phyloP scores from a whole-genome alignment of 2,329 filamentous ascomycete genomes.

The Pleoardoris graminearum region DNA sequence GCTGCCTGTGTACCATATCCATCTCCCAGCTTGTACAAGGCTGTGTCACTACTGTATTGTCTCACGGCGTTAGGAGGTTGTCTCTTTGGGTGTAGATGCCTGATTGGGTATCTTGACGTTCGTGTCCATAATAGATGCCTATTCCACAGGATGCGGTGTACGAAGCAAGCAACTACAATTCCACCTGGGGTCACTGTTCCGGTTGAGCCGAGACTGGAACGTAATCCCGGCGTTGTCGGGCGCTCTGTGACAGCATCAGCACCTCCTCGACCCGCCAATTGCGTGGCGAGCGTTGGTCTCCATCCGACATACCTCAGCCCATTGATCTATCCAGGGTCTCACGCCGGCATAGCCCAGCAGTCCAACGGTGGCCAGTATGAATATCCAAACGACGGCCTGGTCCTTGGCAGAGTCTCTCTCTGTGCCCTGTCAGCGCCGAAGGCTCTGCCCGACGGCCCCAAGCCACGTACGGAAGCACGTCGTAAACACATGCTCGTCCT shows the following conservation, averaged over 20 bases:
- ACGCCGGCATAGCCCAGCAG: conserved; percentile 63
- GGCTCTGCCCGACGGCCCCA: too few species aligned
- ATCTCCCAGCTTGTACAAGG: conserved; percentile 37
- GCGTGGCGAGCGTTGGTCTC: too few species aligned
- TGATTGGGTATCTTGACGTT: conserved; percentile 33
- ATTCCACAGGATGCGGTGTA: conserved; percentile 10
- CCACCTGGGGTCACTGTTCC: conserved; percentile 24
- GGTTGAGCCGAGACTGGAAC: conserved; percentile 52
- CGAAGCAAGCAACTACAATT: neutral
- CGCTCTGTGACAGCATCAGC: conserved; percentile 41
- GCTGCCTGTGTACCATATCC: conserved; percentile 36
- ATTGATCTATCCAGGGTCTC: conserved; percentile 62
- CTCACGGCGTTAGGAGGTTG: conserved; percentile 35
- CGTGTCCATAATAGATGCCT: conserved; percentile 30
- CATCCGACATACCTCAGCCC: conserved; percentile 53
- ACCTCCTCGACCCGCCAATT: neutral
- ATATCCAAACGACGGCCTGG: conserved; percentile 66
- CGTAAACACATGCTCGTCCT: conserved; percentile 66
- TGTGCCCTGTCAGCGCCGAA: conserved; percentile 28
- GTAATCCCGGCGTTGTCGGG: conserved; percentile 55
- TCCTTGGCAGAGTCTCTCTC: conserved; percentile 70
- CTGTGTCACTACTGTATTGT: conserved; percentile 40
- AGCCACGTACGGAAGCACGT: conserved; percentile 63
- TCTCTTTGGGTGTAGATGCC: conserved; percentile 24
- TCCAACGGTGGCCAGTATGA: conserved; percentile 65